Conservation (phyloP, 2,329 filamentous ascomycete species). For the Tympanopsis confertula region DNA sequence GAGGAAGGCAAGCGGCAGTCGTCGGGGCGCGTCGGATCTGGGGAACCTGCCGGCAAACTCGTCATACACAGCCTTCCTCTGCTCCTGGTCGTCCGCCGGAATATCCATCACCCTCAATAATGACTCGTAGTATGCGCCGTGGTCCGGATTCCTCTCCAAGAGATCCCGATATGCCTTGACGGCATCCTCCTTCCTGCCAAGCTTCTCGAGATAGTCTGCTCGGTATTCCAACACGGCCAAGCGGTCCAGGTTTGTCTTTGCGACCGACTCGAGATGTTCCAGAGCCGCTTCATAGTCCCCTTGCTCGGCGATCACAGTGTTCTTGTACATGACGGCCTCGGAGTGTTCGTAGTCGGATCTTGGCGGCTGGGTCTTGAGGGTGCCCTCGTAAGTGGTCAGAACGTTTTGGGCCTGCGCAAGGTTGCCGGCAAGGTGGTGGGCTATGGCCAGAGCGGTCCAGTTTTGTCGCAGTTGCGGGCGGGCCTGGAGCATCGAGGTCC, state of each 20-base stretch:
- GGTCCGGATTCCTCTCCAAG: constrained; percentile 78
- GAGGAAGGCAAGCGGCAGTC: constrained; percentile 82
- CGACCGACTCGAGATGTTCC: constrained; percentile 70
- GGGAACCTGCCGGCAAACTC: constrained; percentile 72
- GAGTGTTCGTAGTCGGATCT: constrained; percentile 82
- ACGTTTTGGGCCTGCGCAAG: constrained; percentile 79
- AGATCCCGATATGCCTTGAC: constrained; percentile 69
- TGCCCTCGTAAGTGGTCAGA: constrained; percentile 83
- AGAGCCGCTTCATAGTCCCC: constrained; percentile 74
- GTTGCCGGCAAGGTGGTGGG: constrained; percentile 82
- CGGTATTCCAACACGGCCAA: constrained; percentile 75
- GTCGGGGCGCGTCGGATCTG: constrained; percentile 71
- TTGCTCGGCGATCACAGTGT: constrained; percentile 80
- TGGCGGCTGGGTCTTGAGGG: constrained; percentile 68
- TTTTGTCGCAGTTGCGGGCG: constrained; percentile 75
- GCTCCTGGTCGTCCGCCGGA: constrained; percentile 43
- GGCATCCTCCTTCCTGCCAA: constrained; percentile 70
- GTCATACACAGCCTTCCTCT: constrained; percentile 65
- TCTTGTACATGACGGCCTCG: constrained; percentile 91
- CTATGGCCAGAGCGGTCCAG: constrained; percentile 91
- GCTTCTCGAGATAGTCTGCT: constrained; percentile 70
- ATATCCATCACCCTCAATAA: constrained; percentile 61
- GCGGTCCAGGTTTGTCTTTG: constrained; percentile 71
- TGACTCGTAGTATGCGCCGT: constrained; percentile 75
- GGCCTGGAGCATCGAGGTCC: constrained; percentile 75